Conservation (phyloP, 345 rosid genomes). For the Anastatica hierochuntica region DNA sequence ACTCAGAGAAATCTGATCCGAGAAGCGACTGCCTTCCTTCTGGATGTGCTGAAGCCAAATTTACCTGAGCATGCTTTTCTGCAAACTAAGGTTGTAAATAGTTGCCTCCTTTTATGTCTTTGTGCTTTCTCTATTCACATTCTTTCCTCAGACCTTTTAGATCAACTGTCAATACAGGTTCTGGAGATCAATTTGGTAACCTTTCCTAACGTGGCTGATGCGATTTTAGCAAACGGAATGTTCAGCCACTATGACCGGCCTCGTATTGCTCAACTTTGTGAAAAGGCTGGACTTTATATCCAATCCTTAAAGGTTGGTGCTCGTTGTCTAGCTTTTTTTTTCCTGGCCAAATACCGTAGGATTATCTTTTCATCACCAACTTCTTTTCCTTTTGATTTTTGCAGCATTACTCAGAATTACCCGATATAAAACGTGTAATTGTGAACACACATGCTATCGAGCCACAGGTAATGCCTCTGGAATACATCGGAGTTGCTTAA, state of each 20-base stretch:
- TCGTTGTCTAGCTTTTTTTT: background rate
- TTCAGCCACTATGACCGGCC: slow-evolving; percentile 97
- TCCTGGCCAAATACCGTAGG: background rate
- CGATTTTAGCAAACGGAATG: slow-evolving; percentile 95
- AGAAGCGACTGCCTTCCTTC: slow-evolving; percentile 94
- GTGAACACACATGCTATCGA: slow-evolving; percentile 99
- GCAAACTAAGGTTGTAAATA: slow-evolving; percentile 65
- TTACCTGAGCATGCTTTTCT: slow-evolving; percentile 86
- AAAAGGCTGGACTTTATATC: slow-evolving; percentile 91
- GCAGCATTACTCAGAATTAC: slow-evolving; percentile 95
- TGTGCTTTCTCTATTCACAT: background rate
- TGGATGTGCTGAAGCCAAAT: slow-evolving; percentile 95
- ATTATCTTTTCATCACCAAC: background rate
- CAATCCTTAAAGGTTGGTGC: slow-evolving; percentile 77
- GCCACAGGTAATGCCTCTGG: slow-evolving; percentile 67
- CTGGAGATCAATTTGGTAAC: slow-evolving; percentile 97
- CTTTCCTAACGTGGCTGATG: slow-evolving; percentile 97
- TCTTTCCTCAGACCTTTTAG: slow-evolving; percentile 1
- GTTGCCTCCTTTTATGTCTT: background rate
- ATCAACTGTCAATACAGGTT: slow-evolving; percentile 44
- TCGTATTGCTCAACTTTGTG: slow-evolving; percentile 96
- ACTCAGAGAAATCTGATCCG: slow-evolving; percentile 89
- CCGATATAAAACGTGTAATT: slow-evolving; percentile 96
- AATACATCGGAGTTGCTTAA: background rate
- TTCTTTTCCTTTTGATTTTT: slow-evolving; percentile 15